Percentiles rank a stretch among this genome's conserved stretches.
phyloP scores from a whole-genome alignment of 2,329 filamentous ascomycete genomes.

The Rhynchosporium graminicola region DNA sequence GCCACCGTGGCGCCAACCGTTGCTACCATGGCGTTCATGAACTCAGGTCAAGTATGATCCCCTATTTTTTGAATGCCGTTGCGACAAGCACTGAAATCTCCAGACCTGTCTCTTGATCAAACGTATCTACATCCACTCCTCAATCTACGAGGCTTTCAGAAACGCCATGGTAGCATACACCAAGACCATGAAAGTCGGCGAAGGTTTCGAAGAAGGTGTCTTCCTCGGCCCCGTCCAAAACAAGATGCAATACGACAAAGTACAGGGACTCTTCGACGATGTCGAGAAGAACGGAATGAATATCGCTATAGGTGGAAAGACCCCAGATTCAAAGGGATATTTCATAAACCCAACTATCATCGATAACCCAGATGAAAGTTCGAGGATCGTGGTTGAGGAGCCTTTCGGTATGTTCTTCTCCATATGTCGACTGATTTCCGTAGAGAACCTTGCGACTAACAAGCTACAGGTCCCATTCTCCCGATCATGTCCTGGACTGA shows the following conservation, averaged over 20 bases:
- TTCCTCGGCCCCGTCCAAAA: slow-evolving; percentile 63
- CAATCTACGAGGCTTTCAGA: slow-evolving; percentile 58
- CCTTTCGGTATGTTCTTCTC: slow-evolving; percentile 48
- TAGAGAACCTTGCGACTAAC: not conserved
- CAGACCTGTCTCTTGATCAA: slow-evolving; percentile 60
- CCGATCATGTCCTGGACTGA: slow-evolving; percentile 17
- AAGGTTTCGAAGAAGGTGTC: slow-evolving; percentile 42
- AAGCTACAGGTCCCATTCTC: slow-evolving; percentile 12
- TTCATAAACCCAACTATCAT: slow-evolving; percentile 62
- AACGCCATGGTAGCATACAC: slow-evolving; percentile 49
- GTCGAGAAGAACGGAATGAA: slow-evolving; percentile 55
- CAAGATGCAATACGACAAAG: slow-evolving; percentile 62
- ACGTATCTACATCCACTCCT: slow-evolving; percentile 61
- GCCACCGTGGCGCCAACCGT: slow-evolving; percentile 47
- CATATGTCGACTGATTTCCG: not conserved
- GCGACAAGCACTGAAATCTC: not conserved
- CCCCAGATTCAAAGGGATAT: slow-evolving; percentile 49
- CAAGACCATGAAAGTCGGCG: slow-evolving; percentile 44
- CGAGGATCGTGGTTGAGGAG: slow-evolving; percentile 58
- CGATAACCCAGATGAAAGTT: slow-evolving; percentile 56
- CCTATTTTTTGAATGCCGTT: not conserved
- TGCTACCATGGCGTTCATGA: slow-evolving; percentile 51
- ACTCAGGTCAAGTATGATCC: slow-evolving; percentile 43
- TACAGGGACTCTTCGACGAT: slow-evolving; percentile 57
- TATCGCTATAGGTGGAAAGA: slow-evolving; percentile 49